phyloP scores from a whole-genome alignment of 306 rosid species.

The Comarum palustre region DNA sequence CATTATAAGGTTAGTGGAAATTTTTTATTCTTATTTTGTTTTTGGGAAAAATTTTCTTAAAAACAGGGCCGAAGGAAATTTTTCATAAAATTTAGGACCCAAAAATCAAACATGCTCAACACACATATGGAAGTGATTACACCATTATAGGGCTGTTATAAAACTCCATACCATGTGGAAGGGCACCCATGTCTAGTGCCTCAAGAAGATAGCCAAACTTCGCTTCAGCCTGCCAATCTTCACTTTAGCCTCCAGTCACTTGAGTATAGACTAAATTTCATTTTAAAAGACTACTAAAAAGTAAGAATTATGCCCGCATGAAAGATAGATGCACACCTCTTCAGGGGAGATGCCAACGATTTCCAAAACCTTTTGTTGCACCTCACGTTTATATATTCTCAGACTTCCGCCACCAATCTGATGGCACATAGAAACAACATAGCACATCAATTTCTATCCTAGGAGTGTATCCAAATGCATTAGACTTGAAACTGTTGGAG shows the following conservation, averaged over 20 bases:
- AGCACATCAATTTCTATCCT: slow-evolving; percentile 14
- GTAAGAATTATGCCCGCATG: background rate
- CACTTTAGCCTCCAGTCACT: background rate
- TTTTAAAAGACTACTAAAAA: background rate
- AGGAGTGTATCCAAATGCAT: slow-evolving; percentile 12
- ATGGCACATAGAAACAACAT: slow-evolving; percentile 26
- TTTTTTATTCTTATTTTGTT: too few relatives aligned
- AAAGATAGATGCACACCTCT: slow-evolving; percentile 50
- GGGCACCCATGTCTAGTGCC: slow-evolving; percentile 99
- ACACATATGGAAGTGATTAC: background rate
- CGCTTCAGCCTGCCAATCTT: slow-evolving; percentile 66
- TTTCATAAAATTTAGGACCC: background rate
- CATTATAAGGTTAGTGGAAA: too few relatives aligned
- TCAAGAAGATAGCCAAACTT: slow-evolving; percentile 94
- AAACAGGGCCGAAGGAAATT: too few relatives aligned
- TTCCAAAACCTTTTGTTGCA: slow-evolving; percentile 85
- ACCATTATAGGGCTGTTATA: background rate
- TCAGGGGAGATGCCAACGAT: slow-evolving; percentile 81
- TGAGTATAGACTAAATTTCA: background rate
- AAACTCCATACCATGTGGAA: slow-evolving; percentile 80
- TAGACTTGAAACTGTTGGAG: slow-evolving; percentile 22
- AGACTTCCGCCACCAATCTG: slow-evolving; percentile 97
- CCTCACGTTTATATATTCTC: slow-evolving; percentile 82
- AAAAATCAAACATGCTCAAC: background rate
- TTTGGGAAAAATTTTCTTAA: too few relatives aligned